phyloP scores from a whole-genome alignment of 345 rosid genomes.

The Reutealis trisperma region DNA sequence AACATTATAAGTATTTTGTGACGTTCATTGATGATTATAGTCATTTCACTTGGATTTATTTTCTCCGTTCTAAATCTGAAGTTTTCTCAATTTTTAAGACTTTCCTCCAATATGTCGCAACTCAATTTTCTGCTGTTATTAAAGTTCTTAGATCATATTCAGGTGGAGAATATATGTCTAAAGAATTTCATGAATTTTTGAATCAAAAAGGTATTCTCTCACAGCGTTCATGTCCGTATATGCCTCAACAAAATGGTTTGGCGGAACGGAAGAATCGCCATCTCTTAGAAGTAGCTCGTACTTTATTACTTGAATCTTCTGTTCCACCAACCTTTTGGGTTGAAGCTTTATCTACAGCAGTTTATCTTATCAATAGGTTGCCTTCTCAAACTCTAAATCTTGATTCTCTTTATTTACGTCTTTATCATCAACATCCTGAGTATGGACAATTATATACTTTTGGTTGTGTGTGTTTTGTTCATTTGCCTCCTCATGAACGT shows the following conservation, averaged over 20 bases:
- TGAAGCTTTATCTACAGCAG: background rate
- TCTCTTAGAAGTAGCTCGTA: background rate
- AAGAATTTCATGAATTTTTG: background rate
- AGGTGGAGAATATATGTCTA: background rate
- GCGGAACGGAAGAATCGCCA: background rate
- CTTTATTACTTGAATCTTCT: background rate
- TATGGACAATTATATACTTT: too few relatives aligned
- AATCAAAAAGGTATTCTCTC: background rate
- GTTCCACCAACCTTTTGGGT: conserved; percentile 8
- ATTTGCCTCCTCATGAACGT: too few relatives aligned
- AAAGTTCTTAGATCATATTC: background rate
- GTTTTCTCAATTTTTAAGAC: background rate
- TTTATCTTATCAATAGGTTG: conserved; percentile 4
- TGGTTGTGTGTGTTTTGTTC: too few relatives aligned
- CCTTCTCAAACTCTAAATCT: too few relatives aligned
- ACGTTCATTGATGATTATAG: too few relatives aligned
- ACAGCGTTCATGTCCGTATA: background rate
- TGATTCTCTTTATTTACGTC: background rate
- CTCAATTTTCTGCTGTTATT: background rate
- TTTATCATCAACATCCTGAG: background rate
- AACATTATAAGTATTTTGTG: too few relatives aligned
- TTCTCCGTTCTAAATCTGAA: too few relatives aligned
- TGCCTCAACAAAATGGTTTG: background rate
- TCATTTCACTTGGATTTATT: too few relatives aligned
- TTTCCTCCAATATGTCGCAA: background rate